Evolutionary conservation across 495 filamentous ascomycete genomes (phyloP), one percentile per base, ranked within the genome.

Genomic region (Podospora appendiculata): DNA sequence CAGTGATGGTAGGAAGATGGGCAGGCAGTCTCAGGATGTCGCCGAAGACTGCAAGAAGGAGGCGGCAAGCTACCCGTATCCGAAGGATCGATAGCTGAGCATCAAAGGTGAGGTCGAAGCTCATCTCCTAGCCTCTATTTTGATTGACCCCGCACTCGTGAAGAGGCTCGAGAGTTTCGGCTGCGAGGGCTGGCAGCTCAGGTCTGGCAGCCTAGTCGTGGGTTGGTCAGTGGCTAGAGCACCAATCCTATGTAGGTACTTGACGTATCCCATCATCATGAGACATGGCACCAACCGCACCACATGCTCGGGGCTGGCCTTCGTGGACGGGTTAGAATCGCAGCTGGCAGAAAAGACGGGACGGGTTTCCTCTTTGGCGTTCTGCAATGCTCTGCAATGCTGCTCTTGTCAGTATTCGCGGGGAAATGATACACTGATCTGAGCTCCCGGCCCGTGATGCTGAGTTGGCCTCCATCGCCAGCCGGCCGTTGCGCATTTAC

Each of bases 141-240:
- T 25, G 38, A n/a, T 48, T 34, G 33, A 65, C 59, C 59, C 59
- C 59, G 58, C 63, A 60, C 46, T 48, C 36, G 45, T 9, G 19
- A 55, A 56, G 58, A 60, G 60, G 60, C 63, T 59, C 50, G 63
- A 63, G 60, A 52, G 58, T 45, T 44, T 6, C 3, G 1, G n/a
- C n/a, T n/a, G n/a, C n/a, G n/a, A n/a, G n/a, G 13, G 9, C 36
- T 38, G 36, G 9, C 36, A 11, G 36, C 13, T 38, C 10, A 38
- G 36, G 36, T 13, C 36, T 38, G 36, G 36, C 36, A 38, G 10
- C 36, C 36, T 25, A 25, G 25, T 25, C 25, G 2, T 25, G 25
- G 25, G 25, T 25, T 25, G 5, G 25, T 25, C 25, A 25, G 25
- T 25, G 2, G 25, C 25, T 25, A 25, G 25, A 25, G 25, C 25